phyloP scores from a whole-genome alignment of 202 grass and related monocot species.

The Zizania palustris region DNA sequence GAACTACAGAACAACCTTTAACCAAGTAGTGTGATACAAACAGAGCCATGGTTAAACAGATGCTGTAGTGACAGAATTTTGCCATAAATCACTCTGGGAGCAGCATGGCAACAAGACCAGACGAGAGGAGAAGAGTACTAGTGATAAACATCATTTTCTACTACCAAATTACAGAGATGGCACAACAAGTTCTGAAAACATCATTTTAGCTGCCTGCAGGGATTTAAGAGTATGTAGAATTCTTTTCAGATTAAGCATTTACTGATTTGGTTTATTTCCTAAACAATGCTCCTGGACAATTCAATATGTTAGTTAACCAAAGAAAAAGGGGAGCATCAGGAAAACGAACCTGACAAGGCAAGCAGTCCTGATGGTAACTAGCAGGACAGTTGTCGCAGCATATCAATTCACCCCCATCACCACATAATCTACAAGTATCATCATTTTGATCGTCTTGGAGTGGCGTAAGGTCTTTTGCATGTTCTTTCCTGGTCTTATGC shows the following conservation, averaged over 20 bases:
- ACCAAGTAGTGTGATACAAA: conserved; percentile 19
- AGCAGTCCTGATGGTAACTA: conserved; percentile 79
- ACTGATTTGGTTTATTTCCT: conserved; percentile 13
- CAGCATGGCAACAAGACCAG: conserved; percentile 22
- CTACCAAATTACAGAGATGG: conserved; percentile 15
- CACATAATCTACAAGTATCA: conserved; percentile 77
- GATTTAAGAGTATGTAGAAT: background rate
- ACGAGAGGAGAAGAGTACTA: conserved; percentile 7
- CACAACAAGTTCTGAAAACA: background rate
- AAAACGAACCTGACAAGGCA: conserved; percentile 72
- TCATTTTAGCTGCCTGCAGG: background rate
- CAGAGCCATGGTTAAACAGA: conserved; percentile 14
- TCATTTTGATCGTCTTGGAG: conserved; percentile 69
- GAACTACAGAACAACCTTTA: conserved; percentile 14
- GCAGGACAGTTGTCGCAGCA: conserved; percentile 93
- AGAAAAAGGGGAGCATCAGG: conserved; percentile 18
- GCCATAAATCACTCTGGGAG: conserved; percentile 1
- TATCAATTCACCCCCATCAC: conserved; percentile 86
- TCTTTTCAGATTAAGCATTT: background rate
- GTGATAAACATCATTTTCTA: background rate
- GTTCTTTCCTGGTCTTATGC: conserved; percentile 66
- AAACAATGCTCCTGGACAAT: conserved; percentile 9
- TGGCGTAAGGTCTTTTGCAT: conserved; percentile 46
- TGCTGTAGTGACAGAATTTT: background rate
- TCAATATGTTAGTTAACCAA: conserved; percentile 30